phyloP scores from a whole-genome alignment of 2,329 filamentous ascomycete species.

The Alternaria longipes region DNA sequence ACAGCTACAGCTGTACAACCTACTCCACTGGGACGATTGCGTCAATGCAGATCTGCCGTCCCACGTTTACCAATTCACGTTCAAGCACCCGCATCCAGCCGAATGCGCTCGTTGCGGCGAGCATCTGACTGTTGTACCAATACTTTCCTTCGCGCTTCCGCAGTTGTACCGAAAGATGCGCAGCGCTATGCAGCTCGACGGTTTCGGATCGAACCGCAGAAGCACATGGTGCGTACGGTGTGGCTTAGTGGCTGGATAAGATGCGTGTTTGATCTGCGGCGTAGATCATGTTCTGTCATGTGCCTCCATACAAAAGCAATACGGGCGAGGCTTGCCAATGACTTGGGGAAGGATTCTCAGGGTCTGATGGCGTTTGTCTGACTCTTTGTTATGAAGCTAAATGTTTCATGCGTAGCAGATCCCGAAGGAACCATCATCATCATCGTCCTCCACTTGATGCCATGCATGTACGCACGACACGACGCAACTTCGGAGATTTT shows the following conservation, averaged over 20 bases:
- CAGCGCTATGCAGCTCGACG: slow-evolving; percentile 3
- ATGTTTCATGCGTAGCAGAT: neutral
- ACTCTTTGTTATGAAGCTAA: neutral
- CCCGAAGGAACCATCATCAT: neutral
- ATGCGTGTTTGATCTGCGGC: neutral
- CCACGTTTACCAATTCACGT: slow-evolving; percentile 10
- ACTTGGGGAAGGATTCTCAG: neutral
- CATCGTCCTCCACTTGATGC: neutral
- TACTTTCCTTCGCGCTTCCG: slow-evolving; percentile 5
- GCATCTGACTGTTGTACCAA: slow-evolving; percentile 16
- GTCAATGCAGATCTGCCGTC: slow-evolving; percentile 17
- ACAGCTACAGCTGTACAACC: slow-evolving; percentile 5
- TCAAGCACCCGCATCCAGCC: slow-evolving; percentile 5
- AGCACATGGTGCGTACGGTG: neutral
- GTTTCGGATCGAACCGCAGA: slow-evolving; percentile 1
- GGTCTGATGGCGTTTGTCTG: neutral
- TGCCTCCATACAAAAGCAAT: neutral
- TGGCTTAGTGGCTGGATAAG: neutral
- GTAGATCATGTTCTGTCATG: slow-evolving; percentile 7
- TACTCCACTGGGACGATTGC: slow-evolving; percentile 8
- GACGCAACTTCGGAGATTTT: slow-evolving; percentile 1
- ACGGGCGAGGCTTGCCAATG: neutral
- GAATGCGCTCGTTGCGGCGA: neutral
- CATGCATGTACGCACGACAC: neutral
- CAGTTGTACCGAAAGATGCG: slow-evolving; percentile 3